These are phyloP conservation scores for Barnettozyma sucrosica DNA, from an alignment of 805 yeast species.

Conservation along the genomic window DNA sequence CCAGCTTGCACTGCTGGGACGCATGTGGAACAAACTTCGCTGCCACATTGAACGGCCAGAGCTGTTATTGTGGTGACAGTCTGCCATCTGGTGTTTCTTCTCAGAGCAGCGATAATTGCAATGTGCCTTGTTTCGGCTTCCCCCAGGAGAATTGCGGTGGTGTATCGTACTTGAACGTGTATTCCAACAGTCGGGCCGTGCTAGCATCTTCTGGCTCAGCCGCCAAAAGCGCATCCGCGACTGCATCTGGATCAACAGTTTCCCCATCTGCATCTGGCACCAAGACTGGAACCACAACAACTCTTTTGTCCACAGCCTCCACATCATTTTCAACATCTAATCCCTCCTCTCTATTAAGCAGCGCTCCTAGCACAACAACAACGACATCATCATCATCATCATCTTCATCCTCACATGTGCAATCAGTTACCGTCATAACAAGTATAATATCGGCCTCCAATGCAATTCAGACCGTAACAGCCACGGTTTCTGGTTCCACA, in stretches of 20 bases:
- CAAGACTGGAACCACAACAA: background rate
- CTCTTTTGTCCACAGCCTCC: constrained; percentile 6
- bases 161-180: constrained; percentile 40
- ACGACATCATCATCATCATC: too few species aligned
- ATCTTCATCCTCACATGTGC: background rate
- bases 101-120: constrained; percentile 34
- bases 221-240: constrained; percentile 12
- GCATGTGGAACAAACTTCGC: constrained; percentile 45
- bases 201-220: constrained; percentile 2
- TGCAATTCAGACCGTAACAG: constrained; percentile 12
- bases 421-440: constrained; percentile 10
- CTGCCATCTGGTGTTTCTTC: constrained; percentile 30
- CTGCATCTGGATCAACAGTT: constrained; percentile 3
- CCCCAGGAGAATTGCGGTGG: constrained; percentile 62
- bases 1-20: constrained; percentile 49
- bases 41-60: constrained; percentile 47
- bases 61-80: constrained; percentile 63
- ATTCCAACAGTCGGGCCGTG: constrained; percentile 26
- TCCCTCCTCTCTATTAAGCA: constrained; percentile 2
- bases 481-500: constrained; percentile 7
- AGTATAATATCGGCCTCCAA: constrained; percentile 20
- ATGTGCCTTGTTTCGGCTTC: constrained; percentile 53
- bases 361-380: background rate
- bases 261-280: constrained; percentile 12
- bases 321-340: background rate